These are phyloP conservation scores for Linum usitatissimum DNA, from an alignment of 345 rosid genomes.

Conservation along the genomic window DNA sequence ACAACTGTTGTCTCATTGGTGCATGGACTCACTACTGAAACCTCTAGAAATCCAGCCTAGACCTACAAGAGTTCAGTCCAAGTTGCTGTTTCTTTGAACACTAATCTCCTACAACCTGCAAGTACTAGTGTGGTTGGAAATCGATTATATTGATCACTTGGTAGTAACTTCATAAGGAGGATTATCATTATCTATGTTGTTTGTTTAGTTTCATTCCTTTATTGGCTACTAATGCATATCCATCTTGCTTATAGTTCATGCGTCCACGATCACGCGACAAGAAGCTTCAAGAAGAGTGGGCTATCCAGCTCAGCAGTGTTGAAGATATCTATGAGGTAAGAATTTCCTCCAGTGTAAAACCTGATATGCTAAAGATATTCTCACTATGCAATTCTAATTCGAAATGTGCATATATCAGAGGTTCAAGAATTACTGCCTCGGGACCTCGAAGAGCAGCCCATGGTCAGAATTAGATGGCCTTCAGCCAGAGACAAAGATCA, in stretches of 20 bases:
- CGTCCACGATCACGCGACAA: constrained; percentile 78
- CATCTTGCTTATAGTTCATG: constrained; percentile 44
- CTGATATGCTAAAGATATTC: neutral
- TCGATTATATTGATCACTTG: neutral
- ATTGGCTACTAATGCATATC: neutral
- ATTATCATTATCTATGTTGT: neutral
- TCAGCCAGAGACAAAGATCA: constrained; percentile 90
- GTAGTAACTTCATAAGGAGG: neutral
- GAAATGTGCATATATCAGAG: constrained; percentile 41
- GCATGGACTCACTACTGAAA: too few species aligned
- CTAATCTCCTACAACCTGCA: neutral
- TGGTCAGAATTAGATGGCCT: constrained; percentile 96
- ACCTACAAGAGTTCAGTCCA: neutral
- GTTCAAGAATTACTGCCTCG: constrained; percentile 68
- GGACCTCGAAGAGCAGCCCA: constrained; percentile 74
- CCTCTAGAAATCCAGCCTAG: too few species aligned
- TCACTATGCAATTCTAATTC: constrained; percentile 8
- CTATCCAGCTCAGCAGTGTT: constrained; percentile 45
- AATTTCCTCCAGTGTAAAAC: constrained; percentile 7
- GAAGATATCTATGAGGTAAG: constrained; percentile 78
- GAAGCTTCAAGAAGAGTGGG: constrained; percentile 89
- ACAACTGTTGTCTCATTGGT: too few species aligned
- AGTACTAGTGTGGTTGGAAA: neutral
- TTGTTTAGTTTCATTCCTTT: constrained; percentile 2
- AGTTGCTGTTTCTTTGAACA: neutral